Conservation (phyloP, 2,329 filamentous ascomycete genomes). For the Alternaria infectoria region DNA sequence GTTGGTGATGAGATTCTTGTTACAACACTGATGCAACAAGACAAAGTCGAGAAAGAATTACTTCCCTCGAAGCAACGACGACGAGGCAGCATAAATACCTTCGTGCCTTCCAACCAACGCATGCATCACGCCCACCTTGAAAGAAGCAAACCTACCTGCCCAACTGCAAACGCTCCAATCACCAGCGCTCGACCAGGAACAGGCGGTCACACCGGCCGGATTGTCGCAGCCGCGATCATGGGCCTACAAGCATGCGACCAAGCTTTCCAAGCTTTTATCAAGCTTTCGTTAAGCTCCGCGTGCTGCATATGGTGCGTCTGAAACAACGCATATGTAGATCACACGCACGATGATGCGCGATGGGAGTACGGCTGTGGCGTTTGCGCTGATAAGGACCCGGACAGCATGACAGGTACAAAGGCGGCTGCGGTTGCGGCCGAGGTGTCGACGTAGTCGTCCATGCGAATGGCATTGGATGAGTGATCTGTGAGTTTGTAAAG, state of each 20-base stretch:
- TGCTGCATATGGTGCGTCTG: not conserved
- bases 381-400: not conserved
- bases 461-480: not conserved
- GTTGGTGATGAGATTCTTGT: not conserved
- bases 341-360: not conserved
- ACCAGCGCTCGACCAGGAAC: not conserved
- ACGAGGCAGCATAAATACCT: not conserved
- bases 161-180: not conserved
- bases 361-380: not conserved
- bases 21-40: not conserved
- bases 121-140: not conserved
- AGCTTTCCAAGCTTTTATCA: conserved; percentile 13
- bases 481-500: not conserved
- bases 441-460: not conserved
- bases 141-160: not conserved
- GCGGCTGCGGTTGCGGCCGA: not conserved
- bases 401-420: not conserved
- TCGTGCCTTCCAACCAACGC: not conserved
- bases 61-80: not conserved
- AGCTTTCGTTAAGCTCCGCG: conserved; percentile 1
- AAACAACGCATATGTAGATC: conserved; percentile 3
- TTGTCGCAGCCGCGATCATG: not conserved
- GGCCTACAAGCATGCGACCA: conserved; percentile 9
- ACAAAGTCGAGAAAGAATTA: not conserved
- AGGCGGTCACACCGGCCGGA: not conserved